phyloP scores from a whole-genome alignment of 202 grass and related monocot genomes.

The Brachypodium distachyon region DNA sequence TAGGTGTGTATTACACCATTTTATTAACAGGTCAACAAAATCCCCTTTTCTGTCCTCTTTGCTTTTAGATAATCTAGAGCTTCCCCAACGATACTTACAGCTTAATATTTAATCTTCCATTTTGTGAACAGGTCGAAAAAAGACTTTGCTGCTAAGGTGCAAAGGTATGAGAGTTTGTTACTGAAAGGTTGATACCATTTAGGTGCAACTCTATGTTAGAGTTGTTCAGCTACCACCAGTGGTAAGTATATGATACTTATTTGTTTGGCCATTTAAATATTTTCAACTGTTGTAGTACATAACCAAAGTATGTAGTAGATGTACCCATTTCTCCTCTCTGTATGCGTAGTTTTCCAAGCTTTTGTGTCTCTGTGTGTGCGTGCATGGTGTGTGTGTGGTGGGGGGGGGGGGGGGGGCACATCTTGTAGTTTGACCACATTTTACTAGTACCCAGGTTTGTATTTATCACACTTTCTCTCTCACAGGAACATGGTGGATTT shows the following conservation, averaged over 20 bases:
- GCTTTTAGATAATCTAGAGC: neutral
- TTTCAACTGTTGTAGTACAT: conserved; percentile 2
- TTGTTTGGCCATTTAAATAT: neutral
- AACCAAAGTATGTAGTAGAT: neutral
- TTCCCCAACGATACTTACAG: neutral
- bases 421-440: neutral
- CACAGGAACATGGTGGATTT: neutral
- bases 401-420: neutral
- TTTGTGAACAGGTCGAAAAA: neutral
- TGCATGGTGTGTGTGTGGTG: neutral
- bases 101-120: neutral
- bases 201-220: neutral
- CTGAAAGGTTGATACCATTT: neutral
- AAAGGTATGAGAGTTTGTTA: neutral
- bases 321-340: neutral
- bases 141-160: no score
- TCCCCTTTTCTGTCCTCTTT: neutral
- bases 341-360: neutral
- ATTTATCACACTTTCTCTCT: neutral
- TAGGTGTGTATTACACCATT: conserved; percentile 12
- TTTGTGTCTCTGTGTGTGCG: neutral
- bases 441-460: neutral
- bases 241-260: neutral
- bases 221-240: neutral
- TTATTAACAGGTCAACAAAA: neutral